Evolutionary conservation across 257 asterid genomes (phyloP).

Genomic region (Solanum gandarillasii): DNA sequence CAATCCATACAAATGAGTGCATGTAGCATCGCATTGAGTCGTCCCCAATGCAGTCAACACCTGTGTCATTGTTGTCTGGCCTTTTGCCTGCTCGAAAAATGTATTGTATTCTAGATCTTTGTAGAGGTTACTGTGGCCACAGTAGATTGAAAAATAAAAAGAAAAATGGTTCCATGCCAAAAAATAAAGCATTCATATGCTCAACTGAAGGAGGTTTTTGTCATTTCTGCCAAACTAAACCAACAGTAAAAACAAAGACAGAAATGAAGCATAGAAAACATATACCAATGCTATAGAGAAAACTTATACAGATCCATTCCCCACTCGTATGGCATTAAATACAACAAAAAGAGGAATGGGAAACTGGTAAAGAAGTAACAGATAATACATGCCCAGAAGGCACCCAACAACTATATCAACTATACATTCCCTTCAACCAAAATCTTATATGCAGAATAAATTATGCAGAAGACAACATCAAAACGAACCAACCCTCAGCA

Average conservation of each 20-base stretch:
- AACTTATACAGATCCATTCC: conserved; percentile 6
- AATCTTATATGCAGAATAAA: conserved; percentile 7
- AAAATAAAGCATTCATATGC: not conserved
- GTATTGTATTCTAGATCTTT: not conserved
- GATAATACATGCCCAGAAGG: not conserved
- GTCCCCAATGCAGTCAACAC: not conserved
- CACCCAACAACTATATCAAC: not conserved
- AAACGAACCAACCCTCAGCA: not conserved
- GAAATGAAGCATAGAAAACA: not conserved
- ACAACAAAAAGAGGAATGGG: conserved; percentile 7
- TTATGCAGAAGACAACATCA: not conserved
- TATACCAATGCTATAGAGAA: not conserved
- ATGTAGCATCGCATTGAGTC: not conserved
- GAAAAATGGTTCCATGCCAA: not conserved
- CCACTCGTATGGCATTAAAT: conserved; percentile 1
- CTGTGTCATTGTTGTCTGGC: not conserved
- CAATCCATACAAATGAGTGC: not conserved
- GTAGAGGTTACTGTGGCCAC: not conserved
- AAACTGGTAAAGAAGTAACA: not conserved
- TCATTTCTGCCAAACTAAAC: not conserved
- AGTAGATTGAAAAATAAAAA: not conserved
- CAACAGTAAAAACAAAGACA: not conserved
- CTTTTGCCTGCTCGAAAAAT: not conserved
- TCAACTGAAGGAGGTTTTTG: not conserved
- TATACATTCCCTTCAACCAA: conserved; percentile 18